phyloP scores from a whole-genome alignment of 768 basidiomycete species.

The Mycena venus region DNA sequence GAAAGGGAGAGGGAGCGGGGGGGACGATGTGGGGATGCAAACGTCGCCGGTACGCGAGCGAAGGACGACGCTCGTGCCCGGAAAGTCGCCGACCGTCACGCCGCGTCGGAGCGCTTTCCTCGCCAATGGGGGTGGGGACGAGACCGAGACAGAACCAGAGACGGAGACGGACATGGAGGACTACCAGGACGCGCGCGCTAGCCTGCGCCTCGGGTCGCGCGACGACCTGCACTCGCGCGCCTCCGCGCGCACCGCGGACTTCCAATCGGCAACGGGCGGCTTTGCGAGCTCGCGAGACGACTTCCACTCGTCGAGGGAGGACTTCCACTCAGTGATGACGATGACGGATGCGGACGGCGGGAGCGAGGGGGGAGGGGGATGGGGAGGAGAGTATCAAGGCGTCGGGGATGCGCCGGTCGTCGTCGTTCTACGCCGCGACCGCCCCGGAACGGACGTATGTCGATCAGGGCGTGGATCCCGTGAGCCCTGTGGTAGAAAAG shows the following conservation, averaged over 20 bases:
- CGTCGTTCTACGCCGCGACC: conserved; percentile 45
- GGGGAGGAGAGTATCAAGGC: conserved; percentile 85
- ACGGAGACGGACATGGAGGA: conserved; percentile 72
- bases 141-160: conserved; percentile 75
- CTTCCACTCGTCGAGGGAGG: conserved; percentile 81
- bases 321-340: conserved; percentile 84
- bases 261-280: conserved; percentile 8
- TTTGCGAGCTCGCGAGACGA: conserved; percentile 70
- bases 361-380: conserved; percentile 68
- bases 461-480: conserved; percentile 33
- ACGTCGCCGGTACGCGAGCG: conserved; percentile 24
- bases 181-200: conserved; percentile 86
- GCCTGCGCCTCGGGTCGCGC: conserved; percentile 43
- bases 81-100: conserved; percentile 56
- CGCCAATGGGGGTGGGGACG: conserved; percentile 48
- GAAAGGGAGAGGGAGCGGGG: conserved; percentile 44
- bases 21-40: conserved; percentile 65
- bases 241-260: conserved; percentile 13
- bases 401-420: conserved; percentile 56
- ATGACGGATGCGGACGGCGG: conserved; percentile 82
- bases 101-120: conserved; percentile 19
- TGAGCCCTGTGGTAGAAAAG: conserved; percentile 18
- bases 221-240: conserved; percentile 17
- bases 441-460: conserved; percentile 37
- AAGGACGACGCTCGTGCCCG: conserved; percentile 41